Conservation (phyloP, 2,329 filamentous ascomycete species). For the Aphanoascus verrucosus region DNA sequence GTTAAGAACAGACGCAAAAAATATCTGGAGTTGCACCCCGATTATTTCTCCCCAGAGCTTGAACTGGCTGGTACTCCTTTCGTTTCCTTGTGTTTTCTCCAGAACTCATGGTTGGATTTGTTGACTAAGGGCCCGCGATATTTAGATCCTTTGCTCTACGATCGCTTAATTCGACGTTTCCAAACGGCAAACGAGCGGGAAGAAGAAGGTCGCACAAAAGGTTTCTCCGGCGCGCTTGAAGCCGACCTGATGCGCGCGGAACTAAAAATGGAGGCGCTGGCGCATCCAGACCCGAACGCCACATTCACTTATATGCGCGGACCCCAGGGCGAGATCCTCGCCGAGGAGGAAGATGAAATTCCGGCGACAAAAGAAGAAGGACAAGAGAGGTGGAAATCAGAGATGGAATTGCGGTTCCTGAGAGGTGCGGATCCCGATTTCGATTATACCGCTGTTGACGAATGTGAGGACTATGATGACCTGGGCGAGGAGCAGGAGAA, state of each 20-base stretch:
- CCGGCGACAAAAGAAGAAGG: conserved; percentile 56
- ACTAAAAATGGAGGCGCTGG: conserved; percentile 56
- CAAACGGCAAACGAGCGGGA: conserved; percentile 64
- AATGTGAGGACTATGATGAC: conserved; percentile 61
- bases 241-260: conserved; percentile 67
- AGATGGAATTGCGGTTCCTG: conserved; percentile 64
- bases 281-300: conserved; percentile 42
- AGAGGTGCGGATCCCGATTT: conserved; percentile 66
- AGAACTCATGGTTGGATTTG: conserved; percentile 13
- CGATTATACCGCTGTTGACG: conserved; percentile 61
- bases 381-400: conserved; percentile 56
- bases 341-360: conserved; percentile 48
- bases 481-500: conserved; percentile 55
- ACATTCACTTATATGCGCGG: conserved; percentile 43
- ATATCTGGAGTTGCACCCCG: conserved; percentile 61
- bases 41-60: conserved; percentile 57
- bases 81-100: conserved; percentile 18
- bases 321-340: conserved; percentile 46
- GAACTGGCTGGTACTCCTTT: conserved; percentile 50
- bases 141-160: conserved; percentile 68
- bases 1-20: conserved; percentile 67
- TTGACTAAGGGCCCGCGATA: background rate
- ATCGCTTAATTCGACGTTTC: conserved; percentile 65
- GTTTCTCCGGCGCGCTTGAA: conserved; percentile 68
- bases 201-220: conserved; percentile 59